Evolutionary conservation across 2,329 filamentous ascomycete genomes (phyloP).

Genomic region (Dryadomyces quercivorus): DNA sequence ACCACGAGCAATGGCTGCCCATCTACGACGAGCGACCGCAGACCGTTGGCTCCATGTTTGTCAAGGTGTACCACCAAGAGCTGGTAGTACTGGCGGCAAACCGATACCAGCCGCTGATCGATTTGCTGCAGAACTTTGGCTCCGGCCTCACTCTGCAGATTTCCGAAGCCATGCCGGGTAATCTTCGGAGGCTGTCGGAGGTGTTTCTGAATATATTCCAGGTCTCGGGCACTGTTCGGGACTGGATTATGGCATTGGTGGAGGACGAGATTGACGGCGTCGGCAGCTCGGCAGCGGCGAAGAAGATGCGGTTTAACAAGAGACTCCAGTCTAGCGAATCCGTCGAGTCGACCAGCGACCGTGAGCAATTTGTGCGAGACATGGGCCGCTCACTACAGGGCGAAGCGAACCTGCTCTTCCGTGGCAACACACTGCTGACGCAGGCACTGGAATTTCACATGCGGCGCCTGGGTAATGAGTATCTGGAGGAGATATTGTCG

Average conservation of each 20-base stretch:
- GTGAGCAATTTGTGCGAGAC: constrained; percentile 62
- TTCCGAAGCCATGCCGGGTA: constrained; percentile 62
- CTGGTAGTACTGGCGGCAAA: constrained; percentile 76
- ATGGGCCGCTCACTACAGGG: constrained; percentile 68
- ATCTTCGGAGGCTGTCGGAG: constrained; percentile 71
- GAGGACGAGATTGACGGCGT: constrained; percentile 97
- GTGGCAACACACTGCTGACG: constrained; percentile 87
- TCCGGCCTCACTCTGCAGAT: constrained; percentile 78
- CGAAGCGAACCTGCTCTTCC: constrained; percentile 89
- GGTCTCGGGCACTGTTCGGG: constrained; percentile 68
- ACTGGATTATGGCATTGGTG: constrained; percentile 87
- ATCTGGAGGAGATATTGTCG: constrained; percentile 75
- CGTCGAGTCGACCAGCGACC: constrained; percentile 47
- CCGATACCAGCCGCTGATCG: constrained; percentile 73
- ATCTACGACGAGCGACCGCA: constrained; percentile 67
- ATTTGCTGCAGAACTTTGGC: constrained; percentile 74
- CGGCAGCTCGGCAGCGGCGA: constrained; percentile 66
- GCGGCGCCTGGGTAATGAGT: constrained; percentile 86
- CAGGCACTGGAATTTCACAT: constrained; percentile 93
- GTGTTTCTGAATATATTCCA: constrained; percentile 91
- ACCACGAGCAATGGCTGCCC: constrained; percentile 80
- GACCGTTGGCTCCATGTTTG: constrained; percentile 68
- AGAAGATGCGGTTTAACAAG: constrained; percentile 59
- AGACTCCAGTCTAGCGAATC: constrained; percentile 62
- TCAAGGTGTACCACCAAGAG: constrained; percentile 76